Evolutionary conservation across 148 eudicot genomes (phyloP), one percentile per base, ranked within the genome.

Genomic region (Rhododendron vialii): DNA sequence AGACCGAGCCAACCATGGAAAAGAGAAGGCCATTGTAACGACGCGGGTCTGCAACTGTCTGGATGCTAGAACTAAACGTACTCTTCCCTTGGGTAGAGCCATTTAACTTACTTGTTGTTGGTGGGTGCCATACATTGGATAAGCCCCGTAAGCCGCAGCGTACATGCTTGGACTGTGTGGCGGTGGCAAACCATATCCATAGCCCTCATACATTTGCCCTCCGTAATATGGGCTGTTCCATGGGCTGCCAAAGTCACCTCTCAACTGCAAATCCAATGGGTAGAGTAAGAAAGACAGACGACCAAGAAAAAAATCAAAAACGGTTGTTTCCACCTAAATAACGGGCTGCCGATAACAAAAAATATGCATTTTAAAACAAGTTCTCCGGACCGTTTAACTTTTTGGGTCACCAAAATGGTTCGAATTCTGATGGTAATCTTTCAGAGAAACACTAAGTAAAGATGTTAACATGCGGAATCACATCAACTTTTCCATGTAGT

Each of bases 151-250:
- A 9, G 97, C 93, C 1, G 98, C 95, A 45, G 95, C 93, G 76
- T 95, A 96, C 99, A 96, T 91, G 88, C 89, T 86, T 47, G 98
- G 99, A 89, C 95, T 96, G 15, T 92, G 95, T n/a, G 94, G 96
- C 24, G 92, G 95, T 9, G 95, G 97, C 84, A 96, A 22, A 6
- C 93, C 91, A 71, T 92, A 96, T 24, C 95, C 98, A 71, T 93
- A 96, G 7, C 96, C 95, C 6, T 96, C 98, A 30, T 92, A 95
- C 18, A 92, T 87, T 20, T 87, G 98, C 6, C 94, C 95, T 76
- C 99, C 99, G 57, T 95, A 95, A 90, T 93, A 96, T 78, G 94
- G 90, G 33, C 98, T 94, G 3, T 87, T 92, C 99, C 98, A 96
- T 78, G 92, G 96, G 83, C 91, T 92, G 45, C 94, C 92, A 85